phyloP scores from a whole-genome alignment of 2,329 filamentous ascomycete genomes.

The Didymella keratinophila region DNA sequence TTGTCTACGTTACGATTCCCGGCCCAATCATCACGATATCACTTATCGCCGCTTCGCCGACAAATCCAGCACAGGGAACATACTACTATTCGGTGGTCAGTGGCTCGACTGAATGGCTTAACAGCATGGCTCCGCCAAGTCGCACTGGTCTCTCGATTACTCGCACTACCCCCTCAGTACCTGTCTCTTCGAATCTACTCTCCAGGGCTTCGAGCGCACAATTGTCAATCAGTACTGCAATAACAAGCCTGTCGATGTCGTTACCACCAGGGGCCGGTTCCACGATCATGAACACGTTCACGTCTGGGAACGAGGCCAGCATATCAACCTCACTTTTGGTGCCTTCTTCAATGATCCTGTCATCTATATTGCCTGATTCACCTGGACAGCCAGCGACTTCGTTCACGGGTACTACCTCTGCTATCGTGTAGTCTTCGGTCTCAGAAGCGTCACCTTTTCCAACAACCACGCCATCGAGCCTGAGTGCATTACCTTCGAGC shows the following conservation, averaged over 20 bases:
- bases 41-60: slow-evolving; percentile 35
- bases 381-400: neutral
- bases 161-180: slow-evolving; percentile 8
- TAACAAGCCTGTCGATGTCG: neutral
- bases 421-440: neutral
- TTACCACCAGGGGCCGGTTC: too few relatives aligned
- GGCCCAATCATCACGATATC: slow-evolving; percentile 45
- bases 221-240: neutral
- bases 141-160: slow-evolving; percentile 23
- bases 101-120: slow-evolving; percentile 45
- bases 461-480: neutral
- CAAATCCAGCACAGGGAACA: slow-evolving; percentile 37
- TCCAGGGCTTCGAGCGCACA: neutral
- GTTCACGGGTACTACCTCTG: neutral
- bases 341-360: neutral
- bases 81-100: slow-evolving; percentile 47
- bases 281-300: neutral
- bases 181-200: neutral
- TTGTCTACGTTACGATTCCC: slow-evolving; percentile 46
- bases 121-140: slow-evolving; percentile 41
- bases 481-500: neutral
- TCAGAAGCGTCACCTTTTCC: neutral
- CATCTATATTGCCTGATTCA: neutral
- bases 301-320: neutral
- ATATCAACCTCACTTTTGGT: neutral